Percentiles rank a stretch among this genome's conserved stretches.
phyloP scores from a whole-genome alignment of 768 basidiomycete genomes.

The Mycena floridula region DNA sequence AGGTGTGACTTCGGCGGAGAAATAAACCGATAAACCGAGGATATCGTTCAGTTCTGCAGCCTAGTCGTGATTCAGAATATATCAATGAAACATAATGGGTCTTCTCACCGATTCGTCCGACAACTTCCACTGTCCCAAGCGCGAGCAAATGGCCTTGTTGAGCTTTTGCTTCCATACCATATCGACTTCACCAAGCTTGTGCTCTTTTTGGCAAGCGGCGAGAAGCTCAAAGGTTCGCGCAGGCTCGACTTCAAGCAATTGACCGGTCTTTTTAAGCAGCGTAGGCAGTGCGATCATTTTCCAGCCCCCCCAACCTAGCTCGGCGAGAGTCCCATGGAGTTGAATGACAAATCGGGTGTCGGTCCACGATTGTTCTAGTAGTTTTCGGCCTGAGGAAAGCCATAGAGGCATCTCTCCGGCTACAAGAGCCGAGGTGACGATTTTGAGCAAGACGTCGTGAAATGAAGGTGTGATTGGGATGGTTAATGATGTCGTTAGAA shows the following conservation, averaged over 20 bases:
- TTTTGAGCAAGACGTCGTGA: conserved; percentile 24
- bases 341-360: conserved; percentile 39
- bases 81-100: neutral
- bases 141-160: conserved; percentile 40
- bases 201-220: conserved; percentile 38
- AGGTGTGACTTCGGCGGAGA: conserved; percentile 36
- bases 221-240: conserved; percentile 40
- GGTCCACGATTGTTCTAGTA: conserved; percentile 48
- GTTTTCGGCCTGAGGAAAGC: conserved; percentile 48
- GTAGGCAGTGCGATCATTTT: conserved; percentile 58
- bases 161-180: conserved; percentile 52
- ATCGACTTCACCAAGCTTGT: conserved; percentile 53
- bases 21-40: conserved; percentile 44
- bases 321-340: conserved; percentile 55
- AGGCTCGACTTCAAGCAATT: conserved; percentile 39
- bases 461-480: conserved; percentile 1
- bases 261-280: conserved; percentile 44
- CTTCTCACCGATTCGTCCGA: conserved; percentile 15
- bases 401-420: conserved; percentile 43
- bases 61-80: conserved; percentile 20
- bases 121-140: conserved; percentile 31
- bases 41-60: conserved; percentile 48
- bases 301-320: conserved; percentile 74
- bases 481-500: conserved; percentile 3
- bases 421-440: conserved; percentile 31